A percentile compares a stretch with the other conserved stretches of the same genome.
These are phyloP conservation scores for Flammula alnicola DNA, from an alignment of 1,284 basidiomycete species.

Conservation along the genomic window DNA sequence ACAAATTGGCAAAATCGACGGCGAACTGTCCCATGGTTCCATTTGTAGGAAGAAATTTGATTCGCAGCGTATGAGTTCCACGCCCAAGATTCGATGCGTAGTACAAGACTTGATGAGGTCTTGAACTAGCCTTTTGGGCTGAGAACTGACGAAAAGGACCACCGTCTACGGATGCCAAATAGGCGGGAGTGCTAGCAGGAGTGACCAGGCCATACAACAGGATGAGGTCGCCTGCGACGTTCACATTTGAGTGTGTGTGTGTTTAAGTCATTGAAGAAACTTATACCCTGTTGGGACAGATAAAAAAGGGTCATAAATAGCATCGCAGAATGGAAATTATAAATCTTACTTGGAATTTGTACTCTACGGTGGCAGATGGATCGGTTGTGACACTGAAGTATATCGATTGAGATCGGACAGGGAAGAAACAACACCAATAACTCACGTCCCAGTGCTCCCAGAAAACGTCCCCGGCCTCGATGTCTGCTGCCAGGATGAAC, in stretches of 20 bases:
- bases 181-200: slow-evolving; percentile 31
- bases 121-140: slow-evolving; percentile 11
- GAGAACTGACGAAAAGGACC: slow-evolving; percentile 20
- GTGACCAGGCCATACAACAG: slow-evolving; percentile 43
- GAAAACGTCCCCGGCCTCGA: slow-evolving; percentile 19
- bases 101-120: slow-evolving; percentile 23
- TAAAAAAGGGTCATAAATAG: neutral
- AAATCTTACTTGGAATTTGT: slow-evolving; percentile 23
- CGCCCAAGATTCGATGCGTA: slow-evolving; percentile 19
- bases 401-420: neutral
- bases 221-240: slow-evolving; percentile 37
- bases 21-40: slow-evolving; percentile 17
- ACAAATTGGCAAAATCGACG: slow-evolving; percentile 23
- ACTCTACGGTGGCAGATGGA: slow-evolving; percentile 13
- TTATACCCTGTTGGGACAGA: neutral
- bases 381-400: slow-evolving; percentile 17
- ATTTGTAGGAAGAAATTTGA: slow-evolving; percentile 17
- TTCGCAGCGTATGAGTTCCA: slow-evolving; percentile 18
- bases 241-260: no score
- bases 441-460: slow-evolving; percentile 39
- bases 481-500: slow-evolving; percentile 21
- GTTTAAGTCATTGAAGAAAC: neutral
- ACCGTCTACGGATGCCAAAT: slow-evolving; percentile 39
- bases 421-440: neutral
- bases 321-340: neutral